Base-by-base conservation (phyloP, 306 rosid genomes). In the Cucumis melo region DNA sequence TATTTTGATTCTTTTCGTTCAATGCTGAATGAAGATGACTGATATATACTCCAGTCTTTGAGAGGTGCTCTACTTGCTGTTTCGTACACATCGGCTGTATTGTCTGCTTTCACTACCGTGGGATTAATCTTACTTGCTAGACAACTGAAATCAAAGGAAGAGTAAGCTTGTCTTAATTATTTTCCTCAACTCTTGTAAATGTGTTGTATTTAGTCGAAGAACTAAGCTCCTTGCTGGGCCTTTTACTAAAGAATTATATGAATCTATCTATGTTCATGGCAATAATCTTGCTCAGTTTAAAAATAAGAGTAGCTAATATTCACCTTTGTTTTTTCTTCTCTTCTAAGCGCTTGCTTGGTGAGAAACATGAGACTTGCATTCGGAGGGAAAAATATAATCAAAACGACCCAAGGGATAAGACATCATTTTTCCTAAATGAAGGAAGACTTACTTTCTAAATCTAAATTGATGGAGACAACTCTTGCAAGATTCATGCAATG, bases 121-220 rank as follows among this genome's bases (percentile, higher is more conserved):
- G 98, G 96, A 70, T 97, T 91, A 73, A 73, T 94, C 81, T 84
- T 91, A 64, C 94, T 91, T 57, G 98, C 87, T 57, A 81, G 87
- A 72, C 96, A 90, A 82, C 88, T 91, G 56, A 85, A 87, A 77
- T 87, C 95, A 54, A 85, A 87, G 84, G 82, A 86, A 19, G 64
- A 80, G 59, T 90, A 87, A 90, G 82, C 58, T 19, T 74, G 20
- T 57, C 38, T 73, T 77, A 58, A 39, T 66, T 44, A 29, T 58
- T 51, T 68, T 72, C 32, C 58, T 79, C 12, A 53, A 55, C 72
- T 74, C 78, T 46, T 78, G 78, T 74, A 74, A 55, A 54, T 55
- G 59, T 71, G 53, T 70, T 44, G 57, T 70, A 13, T 46, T 46
- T 6, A 7, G 57, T 7, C 39, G 46, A 70, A 23, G 58, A 44